These are phyloP conservation scores for Botrytis squamosa DNA, from an alignment of 2,329 filamentous ascomycete species.

Conservation along the genomic window DNA sequence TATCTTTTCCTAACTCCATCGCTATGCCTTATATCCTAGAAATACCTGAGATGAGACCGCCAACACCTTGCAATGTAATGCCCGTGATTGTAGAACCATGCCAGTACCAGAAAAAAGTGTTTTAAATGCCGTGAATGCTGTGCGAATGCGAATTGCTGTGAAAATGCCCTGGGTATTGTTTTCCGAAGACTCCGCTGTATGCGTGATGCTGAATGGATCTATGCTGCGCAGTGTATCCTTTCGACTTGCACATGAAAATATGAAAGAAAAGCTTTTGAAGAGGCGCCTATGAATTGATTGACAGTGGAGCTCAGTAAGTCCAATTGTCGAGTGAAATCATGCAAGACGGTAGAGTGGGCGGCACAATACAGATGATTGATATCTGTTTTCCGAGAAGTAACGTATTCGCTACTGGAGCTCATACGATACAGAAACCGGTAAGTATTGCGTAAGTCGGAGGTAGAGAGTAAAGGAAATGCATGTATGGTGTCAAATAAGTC, in stretches of 20 bases:
- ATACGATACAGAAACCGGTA: background rate
- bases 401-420: background rate
- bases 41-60: too few relatives aligned
- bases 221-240: background rate
- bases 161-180: slow-evolving; percentile 2
- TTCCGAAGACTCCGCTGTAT: background rate
- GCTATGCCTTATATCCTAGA: background rate
- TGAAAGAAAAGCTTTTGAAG: background rate
- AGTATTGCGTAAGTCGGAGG: background rate
- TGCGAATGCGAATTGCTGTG: background rate
- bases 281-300: background rate
- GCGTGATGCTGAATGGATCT: background rate
- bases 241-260: background rate
- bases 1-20: slow-evolving; percentile 12
- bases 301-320: background rate
- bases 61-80: background rate
- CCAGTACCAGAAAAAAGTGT: background rate
- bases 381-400: background rate
- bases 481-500: background rate
- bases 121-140: background rate
- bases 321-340: background rate
- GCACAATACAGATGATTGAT: background rate
- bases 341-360: background rate
- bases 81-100: slow-evolving; percentile 2
- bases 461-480: background rate